phyloP scores from a whole-genome alignment of 2,329 filamentous ascomycete genomes.

The Conoideocrella luteorostrata region DNA sequence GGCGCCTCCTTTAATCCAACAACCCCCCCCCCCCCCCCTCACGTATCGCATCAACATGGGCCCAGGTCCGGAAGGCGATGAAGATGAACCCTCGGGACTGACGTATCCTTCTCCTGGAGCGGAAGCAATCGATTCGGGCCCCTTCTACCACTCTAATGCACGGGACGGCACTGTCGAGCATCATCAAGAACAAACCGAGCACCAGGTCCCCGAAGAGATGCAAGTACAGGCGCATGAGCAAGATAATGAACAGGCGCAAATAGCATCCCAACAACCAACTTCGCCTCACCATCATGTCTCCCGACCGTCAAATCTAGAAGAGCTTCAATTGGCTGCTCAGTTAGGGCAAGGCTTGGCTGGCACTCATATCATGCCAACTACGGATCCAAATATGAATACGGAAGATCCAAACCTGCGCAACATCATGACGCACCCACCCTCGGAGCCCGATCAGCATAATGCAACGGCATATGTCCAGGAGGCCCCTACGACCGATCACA shows the following conservation, averaged over 20 bases:
- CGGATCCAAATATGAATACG: constrained; percentile 37
- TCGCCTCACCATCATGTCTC: constrained; percentile 35
- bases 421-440: constrained; percentile 38
- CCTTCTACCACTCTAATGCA: constrained; percentile 36
- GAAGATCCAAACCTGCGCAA: constrained; percentile 37
- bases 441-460: constrained; percentile 30
- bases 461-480: constrained; percentile 32
- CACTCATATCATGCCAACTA: constrained; percentile 40
- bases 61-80: constrained; percentile 27
- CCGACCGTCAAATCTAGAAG: constrained; percentile 43
- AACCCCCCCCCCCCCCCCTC: not conserved
- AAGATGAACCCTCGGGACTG: constrained; percentile 29
- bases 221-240: constrained; percentile 23
- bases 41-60: constrained; percentile 20
- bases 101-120: constrained; percentile 41
- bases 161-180: constrained; percentile 27
- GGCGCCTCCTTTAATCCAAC: too few relatives aligned
- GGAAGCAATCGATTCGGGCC: constrained; percentile 35
- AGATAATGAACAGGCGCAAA: constrained; percentile 25
- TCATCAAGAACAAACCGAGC: constrained; percentile 19
- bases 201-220: constrained; percentile 22
- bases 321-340: constrained; percentile 53
- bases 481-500: constrained; percentile 27
- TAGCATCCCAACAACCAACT: constrained; percentile 26
- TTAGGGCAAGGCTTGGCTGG: constrained; percentile 47